These are phyloP conservation scores for Cinnamomum micranthum DNA, from an alignment of 164 flowering plant genomes.

Conservation along the genomic window DNA sequence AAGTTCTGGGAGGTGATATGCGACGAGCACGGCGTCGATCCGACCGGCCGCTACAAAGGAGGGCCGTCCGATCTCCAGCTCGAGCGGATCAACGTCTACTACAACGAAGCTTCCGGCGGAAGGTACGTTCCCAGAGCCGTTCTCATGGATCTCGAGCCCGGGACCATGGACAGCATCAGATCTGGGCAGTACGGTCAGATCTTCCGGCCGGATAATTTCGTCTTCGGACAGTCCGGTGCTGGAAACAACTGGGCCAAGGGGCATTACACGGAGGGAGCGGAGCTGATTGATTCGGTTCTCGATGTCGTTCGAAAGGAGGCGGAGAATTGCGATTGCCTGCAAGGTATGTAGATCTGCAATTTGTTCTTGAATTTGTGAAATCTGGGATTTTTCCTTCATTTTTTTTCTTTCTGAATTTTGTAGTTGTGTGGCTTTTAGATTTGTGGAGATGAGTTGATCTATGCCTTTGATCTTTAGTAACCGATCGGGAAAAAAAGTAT, in stretches of 20 bases:
- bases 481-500: no score
- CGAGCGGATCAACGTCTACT: slow-evolving; percentile 42
- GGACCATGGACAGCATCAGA: slow-evolving; percentile 49
- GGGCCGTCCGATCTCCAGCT: slow-evolving; percentile 36
- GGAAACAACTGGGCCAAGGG: slow-evolving; percentile 15
- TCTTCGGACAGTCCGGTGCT: slow-evolving; percentile 11
- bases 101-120: slow-evolving; percentile 48
- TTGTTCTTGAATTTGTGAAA: no score
- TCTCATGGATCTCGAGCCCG: slow-evolving; percentile 55
- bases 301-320: slow-evolving; percentile 60
- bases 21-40: slow-evolving; percentile 46
- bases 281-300: slow-evolving; percentile 29
- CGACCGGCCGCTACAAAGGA: slow-evolving; percentile 36
- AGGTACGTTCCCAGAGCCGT: slow-evolving; percentile 52
- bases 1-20: slow-evolving; percentile 44
- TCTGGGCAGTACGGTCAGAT: slow-evolving; percentile 40
- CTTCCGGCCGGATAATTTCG: slow-evolving; percentile 12
- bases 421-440: no score
- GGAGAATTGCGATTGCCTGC: slow-evolving; percentile 15
- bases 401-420: background rate
- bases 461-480: no score
- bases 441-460: no score
- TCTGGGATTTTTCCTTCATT: background rate
- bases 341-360: background rate
- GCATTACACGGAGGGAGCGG: slow-evolving; percentile 12